Conservation (phyloP, 495 filamentous ascomycete genomes). For the Rhizodiscina lignyota region DNA sequence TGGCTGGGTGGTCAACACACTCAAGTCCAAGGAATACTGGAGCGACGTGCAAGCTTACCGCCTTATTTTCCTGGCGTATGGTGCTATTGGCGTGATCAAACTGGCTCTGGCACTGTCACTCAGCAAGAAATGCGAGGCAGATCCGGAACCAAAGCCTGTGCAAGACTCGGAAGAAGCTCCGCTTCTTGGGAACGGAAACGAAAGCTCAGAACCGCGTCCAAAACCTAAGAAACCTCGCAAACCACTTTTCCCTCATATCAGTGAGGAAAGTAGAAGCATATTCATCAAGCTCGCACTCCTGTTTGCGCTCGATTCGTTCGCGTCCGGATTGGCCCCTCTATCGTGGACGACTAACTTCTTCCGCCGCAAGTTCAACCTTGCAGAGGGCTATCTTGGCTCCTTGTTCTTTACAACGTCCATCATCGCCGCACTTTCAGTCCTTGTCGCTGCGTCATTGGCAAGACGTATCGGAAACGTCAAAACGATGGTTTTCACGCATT, state of each 20-base stretch:
- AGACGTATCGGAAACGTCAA: slow-evolving; percentile 64
- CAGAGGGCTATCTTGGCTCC: too few species aligned
- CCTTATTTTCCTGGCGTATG: slow-evolving; percentile 61
- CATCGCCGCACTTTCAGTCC: slow-evolving; percentile 47
- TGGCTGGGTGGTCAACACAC: slow-evolving; percentile 44
- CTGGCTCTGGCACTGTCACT: slow-evolving; percentile 40
- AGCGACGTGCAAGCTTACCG: too few species aligned
- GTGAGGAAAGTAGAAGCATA: slow-evolving; percentile 32
- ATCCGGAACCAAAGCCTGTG: too few species aligned
- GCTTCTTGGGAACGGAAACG: slow-evolving; percentile 2
- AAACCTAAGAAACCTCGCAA: too few species aligned
- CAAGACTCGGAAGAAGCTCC: slow-evolving; percentile 7
- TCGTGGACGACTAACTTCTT: too few species aligned
- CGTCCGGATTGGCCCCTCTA: slow-evolving; percentile 64
- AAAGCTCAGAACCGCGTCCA: neutral
- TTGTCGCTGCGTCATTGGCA: slow-evolving; percentile 59
- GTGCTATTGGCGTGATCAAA: slow-evolving; percentile 50
- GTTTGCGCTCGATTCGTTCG: slow-evolving; percentile 62
- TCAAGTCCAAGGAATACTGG: too few species aligned
- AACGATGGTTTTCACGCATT: slow-evolving; percentile 79
- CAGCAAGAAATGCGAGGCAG: slow-evolving; percentile 44
- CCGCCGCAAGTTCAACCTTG: too few species aligned
- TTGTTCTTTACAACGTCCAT: slow-evolving; percentile 52
- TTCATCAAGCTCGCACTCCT: slow-evolving; percentile 58
- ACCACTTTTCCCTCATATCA: slow-evolving; percentile 13